Percentiles rank a stretch among this genome's conserved stretches.
These are phyloP conservation scores for Saccharomycopsis crataegensis DNA, from an alignment of 1,139 yeast species.

Conservation along the genomic window DNA sequence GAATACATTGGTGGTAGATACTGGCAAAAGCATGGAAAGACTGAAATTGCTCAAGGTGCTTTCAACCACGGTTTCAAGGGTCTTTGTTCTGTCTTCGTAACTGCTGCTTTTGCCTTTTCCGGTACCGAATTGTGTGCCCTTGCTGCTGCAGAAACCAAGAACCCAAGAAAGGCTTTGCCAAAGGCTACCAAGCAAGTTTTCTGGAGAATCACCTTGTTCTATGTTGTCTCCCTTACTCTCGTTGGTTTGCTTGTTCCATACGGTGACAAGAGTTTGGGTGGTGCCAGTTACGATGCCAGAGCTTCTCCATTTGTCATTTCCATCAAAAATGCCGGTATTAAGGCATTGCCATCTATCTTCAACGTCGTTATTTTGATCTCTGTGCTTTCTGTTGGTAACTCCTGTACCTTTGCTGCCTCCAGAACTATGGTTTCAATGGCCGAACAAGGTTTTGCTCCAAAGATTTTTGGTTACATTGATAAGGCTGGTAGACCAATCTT, in stretches of 20 bases:
- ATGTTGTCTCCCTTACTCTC: slow-evolving; percentile 51
- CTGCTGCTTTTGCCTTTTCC: slow-evolving; percentile 51
- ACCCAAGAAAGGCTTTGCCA: slow-evolving; percentile 67
- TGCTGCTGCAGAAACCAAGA: slow-evolving; percentile 79
- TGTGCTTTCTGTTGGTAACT: slow-evolving; percentile 61
- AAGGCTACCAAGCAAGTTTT: slow-evolving; percentile 70
- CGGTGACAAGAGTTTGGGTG: slow-evolving; percentile 42
- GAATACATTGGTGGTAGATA: too few relatives aligned
- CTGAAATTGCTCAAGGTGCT: slow-evolving; percentile 51
- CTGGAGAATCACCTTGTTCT: slow-evolving; percentile 66
- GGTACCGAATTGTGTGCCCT: slow-evolving; percentile 76
- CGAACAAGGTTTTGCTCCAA: slow-evolving; percentile 57
- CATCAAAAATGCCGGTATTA: slow-evolving; percentile 40
- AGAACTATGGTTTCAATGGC: slow-evolving; percentile 63
- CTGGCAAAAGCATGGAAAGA: too few relatives aligned
- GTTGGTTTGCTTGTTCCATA: slow-evolving; percentile 68
- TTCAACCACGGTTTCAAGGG: slow-evolving; percentile 57
- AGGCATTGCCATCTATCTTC: slow-evolving; percentile 43
- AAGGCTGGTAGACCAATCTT: slow-evolving; percentile 57
- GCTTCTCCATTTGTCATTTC: slow-evolving; percentile 51
- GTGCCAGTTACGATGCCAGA: slow-evolving; percentile 42
- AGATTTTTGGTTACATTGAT: slow-evolving; percentile 49
- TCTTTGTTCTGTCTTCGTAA: slow-evolving; percentile 42
- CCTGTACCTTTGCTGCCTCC: slow-evolving; percentile 58
- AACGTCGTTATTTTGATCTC: slow-evolving; percentile 49